Percentiles rank a stretch among this genome's conserved stretches.
These are phyloP conservation scores for Aspergillus quadrilineatus DNA, from an alignment of 2,329 filamentous ascomycete genomes.

Conservation along the genomic window DNA sequence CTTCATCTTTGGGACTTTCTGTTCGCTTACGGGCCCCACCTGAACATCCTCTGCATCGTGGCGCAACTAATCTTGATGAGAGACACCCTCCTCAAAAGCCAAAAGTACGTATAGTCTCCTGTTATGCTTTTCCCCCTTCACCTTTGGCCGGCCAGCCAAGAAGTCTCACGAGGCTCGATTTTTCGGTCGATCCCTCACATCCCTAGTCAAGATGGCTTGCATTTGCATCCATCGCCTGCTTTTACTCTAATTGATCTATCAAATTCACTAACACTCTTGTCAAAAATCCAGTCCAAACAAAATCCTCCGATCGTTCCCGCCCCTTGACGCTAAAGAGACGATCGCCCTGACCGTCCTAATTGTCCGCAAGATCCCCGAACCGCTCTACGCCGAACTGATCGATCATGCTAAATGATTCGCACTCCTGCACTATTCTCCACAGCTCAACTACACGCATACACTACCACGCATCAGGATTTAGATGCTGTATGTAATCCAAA, in stretches of 20 bases:
- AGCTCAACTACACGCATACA: no score
- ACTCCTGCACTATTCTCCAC: not conserved
- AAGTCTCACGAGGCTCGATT: not conserved
- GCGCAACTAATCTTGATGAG: slow-evolving; percentile 89
- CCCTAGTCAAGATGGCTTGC: not conserved
- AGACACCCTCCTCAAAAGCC: slow-evolving; percentile 76
- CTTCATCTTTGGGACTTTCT: slow-evolving; percentile 94
- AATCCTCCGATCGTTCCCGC: slow-evolving; percentile 81
- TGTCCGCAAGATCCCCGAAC: slow-evolving; percentile 84
- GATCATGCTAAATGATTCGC: slow-evolving; percentile 64
- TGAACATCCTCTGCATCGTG: slow-evolving; percentile 96
- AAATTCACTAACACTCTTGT: slow-evolving; percentile 13
- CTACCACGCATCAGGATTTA: no score
- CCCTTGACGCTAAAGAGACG: slow-evolving; percentile 77
- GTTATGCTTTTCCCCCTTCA: not conserved
- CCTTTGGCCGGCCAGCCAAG: slow-evolving; percentile 3
- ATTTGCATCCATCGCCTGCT: not conserved
- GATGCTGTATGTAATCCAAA: not conserved
- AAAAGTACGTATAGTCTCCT: slow-evolving; percentile 60
- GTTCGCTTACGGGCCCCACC: slow-evolving; percentile 89
- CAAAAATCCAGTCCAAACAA: slow-evolving; percentile 72
- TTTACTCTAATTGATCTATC: not conserved
- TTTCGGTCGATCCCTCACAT: no score
- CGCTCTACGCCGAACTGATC: slow-evolving; percentile 87
- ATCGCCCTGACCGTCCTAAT: slow-evolving; percentile 83